These are phyloP conservation scores for Saccharum spontaneum DNA, from an alignment of 176 grass and related monocot genomes.

Conservation along the genomic window DNA sequence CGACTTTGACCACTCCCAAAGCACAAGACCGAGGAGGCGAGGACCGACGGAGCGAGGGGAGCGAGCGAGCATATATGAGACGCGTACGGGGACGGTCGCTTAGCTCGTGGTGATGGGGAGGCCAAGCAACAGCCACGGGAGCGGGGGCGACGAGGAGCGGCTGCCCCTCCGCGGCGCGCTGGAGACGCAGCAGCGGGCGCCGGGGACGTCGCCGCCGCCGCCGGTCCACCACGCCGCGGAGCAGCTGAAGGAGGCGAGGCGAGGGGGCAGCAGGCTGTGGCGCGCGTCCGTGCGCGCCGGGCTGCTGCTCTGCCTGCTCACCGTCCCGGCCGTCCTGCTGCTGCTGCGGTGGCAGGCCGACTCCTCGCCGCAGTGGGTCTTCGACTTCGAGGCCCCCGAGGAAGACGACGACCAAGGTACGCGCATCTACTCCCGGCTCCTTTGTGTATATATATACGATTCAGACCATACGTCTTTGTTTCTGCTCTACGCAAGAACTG, in stretches of 20 bases:
- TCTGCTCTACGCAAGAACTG: neutral
- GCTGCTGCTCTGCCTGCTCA: constrained; percentile 39
- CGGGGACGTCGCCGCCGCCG: neutral
- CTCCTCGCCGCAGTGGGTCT: constrained; percentile 39
- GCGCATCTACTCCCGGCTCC: neutral
- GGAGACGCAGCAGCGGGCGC: constrained; percentile 26
- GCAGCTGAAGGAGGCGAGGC: constrained; percentile 35
- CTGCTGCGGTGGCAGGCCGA: constrained; percentile 23
- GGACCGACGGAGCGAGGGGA: neutral
- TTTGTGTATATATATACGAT: no score
- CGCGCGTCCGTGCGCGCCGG: constrained; percentile 38
- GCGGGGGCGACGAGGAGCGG: constrained; percentile 31
- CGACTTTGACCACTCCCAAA: constrained; percentile 22
- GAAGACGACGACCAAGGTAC: constrained; percentile 38
- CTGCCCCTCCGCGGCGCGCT: constrained; percentile 29
- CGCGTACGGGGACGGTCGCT: neutral
- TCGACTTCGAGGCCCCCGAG: constrained; percentile 25
- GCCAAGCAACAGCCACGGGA: neutral
- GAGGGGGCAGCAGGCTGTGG: constrained; percentile 29
- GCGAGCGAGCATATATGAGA: neutral
- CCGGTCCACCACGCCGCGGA: neutral
- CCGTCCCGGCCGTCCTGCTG: constrained; percentile 36
- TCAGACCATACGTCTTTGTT: neutral
- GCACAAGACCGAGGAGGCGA: neutral
- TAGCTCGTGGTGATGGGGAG: constrained; percentile 41